Base-by-base conservation (phyloP, 345 rosid genomes). In the Populus davidiana region DNA sequence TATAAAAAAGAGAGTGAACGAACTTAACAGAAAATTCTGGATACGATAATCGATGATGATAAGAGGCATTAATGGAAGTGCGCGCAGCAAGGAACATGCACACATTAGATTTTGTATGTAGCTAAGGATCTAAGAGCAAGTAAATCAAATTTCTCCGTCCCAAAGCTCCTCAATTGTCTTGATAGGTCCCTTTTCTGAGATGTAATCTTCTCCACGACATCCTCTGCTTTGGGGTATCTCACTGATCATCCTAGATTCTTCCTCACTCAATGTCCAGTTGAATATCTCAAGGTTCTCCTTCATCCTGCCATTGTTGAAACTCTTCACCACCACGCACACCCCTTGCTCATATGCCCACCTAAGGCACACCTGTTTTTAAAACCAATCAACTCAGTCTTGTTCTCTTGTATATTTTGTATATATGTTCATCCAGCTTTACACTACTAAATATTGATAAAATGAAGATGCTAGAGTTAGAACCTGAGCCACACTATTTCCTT, bases 401-500 rank as follows among this genome's bases (percentile, higher is more conserved):
- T 39, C 29, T 33, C 0, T 33, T 33, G 35, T 33, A 33, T 33
- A 33, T 33, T 33, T 41, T 5, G 2, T 4, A 13, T 66, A 17
- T 1, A 21, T 8, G 44, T 67, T 29, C 39, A 29, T 64, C 39
- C 68, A 25, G 31, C 31, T 64, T 7, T 52, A 20, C 4, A 52
- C n/a, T 52, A 8, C 7, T 20, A 52, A 52, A 52, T 31, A 18
- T 65, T 1, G 4, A 61, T 23, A 62, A 44, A 35, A 69, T 18
- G 18, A 70, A 54, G 9, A 38, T 21, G 49, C 5, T 67, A 33
- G 8, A 38, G 47, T 21, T 35, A 7, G 27, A 5, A 92, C 96
- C 97, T 94, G 95, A 75, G 93, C 96, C 14, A 90, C 91, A 4
- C 91, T 88, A 77, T 89, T 94, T 38, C 93, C 82, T 75, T 86